Conservation (phyloP, 192 early-diverging fungal genomes). For the Backusella macrospora region DNA sequence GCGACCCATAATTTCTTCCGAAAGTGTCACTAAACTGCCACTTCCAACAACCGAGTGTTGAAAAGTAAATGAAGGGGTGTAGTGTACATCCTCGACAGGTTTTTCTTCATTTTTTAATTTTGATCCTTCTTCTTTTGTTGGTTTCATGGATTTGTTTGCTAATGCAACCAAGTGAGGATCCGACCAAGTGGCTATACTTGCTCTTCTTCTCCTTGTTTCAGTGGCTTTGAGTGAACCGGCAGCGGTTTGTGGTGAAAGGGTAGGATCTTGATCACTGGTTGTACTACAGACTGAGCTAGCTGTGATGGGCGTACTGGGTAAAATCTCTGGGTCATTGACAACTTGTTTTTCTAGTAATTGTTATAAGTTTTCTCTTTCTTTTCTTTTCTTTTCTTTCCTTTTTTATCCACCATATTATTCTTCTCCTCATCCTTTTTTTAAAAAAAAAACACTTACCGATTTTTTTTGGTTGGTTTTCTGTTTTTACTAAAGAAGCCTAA, state of each 20-base stretch:
- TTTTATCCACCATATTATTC: background rate
- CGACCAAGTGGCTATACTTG: constrained; percentile 80
- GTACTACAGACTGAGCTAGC: constrained; percentile 30
- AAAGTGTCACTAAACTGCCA: background rate
- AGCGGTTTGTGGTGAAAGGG: constrained; percentile 37
- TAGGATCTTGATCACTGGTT: constrained; percentile 42
- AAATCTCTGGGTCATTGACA: background rate
- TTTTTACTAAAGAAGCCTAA: constrained; percentile 15
- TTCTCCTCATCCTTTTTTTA: background rate
- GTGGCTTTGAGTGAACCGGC: constrained; percentile 37
- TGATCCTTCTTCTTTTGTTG: background rate
- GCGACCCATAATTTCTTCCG: background rate
- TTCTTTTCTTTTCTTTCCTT: background rate
- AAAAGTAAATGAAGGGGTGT: background rate
- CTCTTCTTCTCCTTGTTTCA: constrained; percentile 52
- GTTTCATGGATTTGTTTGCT: constrained; percentile 45
- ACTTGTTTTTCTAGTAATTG: background rate
- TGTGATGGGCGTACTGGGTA: constrained; percentile 2
- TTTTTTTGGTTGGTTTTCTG: constrained; percentile 1
- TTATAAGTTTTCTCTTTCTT: background rate
- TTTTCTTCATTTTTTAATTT: background rate
- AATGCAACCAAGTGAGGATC: constrained; percentile 70
- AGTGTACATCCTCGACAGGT: background rate
- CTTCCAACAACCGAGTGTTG: background rate
- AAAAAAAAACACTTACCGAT: background rate